Percentiles rank a stretch among this genome's conserved stretches.
These are phyloP conservation scores for Aegle marmelos DNA, from an alignment of 345 rosid genomes.

Conservation along the genomic window DNA sequence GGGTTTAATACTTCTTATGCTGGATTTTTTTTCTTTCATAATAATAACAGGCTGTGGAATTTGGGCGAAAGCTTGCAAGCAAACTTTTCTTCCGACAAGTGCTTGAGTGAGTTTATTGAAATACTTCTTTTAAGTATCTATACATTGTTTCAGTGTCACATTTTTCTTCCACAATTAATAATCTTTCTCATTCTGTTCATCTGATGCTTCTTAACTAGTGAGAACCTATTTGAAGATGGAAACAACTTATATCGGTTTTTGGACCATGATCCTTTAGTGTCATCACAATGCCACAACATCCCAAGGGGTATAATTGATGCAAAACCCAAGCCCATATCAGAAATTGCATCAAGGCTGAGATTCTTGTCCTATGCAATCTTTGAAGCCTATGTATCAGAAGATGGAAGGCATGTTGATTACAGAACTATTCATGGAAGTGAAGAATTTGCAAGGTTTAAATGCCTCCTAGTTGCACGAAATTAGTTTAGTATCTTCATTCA, in stretches of 20 bases:
- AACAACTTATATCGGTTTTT: conserved; percentile 76
- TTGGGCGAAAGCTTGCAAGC: conserved; percentile 73
- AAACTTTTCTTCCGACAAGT: conserved; percentile 72
- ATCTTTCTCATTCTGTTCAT: neutral
- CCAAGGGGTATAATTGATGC: conserved; percentile 74
- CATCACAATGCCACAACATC: conserved; percentile 77
- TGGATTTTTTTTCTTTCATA: too few species aligned
- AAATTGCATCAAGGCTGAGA: conserved; percentile 70
- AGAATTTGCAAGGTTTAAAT: conserved; percentile 80
- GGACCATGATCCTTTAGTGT: conserved; percentile 68
- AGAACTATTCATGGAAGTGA: conserved; percentile 91
- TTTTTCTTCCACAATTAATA: conserved; percentile 1
- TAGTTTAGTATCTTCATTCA: neutral
- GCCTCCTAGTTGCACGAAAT: neutral
- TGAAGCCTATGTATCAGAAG: conserved; percentile 72
- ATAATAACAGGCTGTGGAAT: conserved; percentile 60
- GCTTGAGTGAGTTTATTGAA: conserved; percentile 55
- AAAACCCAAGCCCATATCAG: conserved; percentile 66
- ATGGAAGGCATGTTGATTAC: conserved; percentile 85
- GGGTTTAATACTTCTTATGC: neutral
- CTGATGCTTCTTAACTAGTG: conserved; percentile 41
- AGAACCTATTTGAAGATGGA: conserved; percentile 83
- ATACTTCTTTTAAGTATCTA: neutral
- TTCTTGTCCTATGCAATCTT: conserved; percentile 56
- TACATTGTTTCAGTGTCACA: conserved; percentile 7